Evolutionary conservation across 768 basidiomycete species (phyloP).

Genomic region (Cantharellus cinnabarinus): DNA sequence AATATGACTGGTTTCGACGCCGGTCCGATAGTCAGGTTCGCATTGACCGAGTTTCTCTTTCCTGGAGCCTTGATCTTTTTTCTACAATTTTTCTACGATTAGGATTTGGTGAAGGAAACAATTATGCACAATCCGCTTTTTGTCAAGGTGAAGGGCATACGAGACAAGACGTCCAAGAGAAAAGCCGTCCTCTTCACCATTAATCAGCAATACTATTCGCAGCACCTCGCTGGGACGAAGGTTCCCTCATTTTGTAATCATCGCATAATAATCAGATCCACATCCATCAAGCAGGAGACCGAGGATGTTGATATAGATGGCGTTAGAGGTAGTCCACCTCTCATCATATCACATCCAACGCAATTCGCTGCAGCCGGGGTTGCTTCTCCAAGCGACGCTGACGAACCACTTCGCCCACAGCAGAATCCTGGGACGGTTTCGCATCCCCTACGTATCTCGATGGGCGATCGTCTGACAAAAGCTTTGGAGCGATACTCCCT

Average conservation of each 20-base stretch:
- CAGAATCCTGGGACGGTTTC: constrained; percentile 8
- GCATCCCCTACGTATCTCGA: too few species aligned
- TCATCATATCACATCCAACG: neutral
- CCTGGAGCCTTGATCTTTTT: constrained; percentile 6
- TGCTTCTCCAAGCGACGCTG: constrained; percentile 1
- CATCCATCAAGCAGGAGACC: neutral
- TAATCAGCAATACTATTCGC: neutral
- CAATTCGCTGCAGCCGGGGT: neutral
- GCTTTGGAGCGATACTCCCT: too few species aligned
- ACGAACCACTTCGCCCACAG: constrained; percentile 1
- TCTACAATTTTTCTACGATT: constrained; percentile 8
- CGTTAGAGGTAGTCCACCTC: neutral
- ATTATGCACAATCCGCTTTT: constrained; percentile 86
- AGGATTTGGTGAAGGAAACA: constrained; percentile 91
- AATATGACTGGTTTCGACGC: constrained; percentile 77
- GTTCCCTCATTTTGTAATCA: neutral
- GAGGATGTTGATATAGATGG: neutral
- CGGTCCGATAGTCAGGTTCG: constrained; percentile 57
- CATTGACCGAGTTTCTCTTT: constrained; percentile 42
- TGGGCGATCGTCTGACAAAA: too few species aligned
- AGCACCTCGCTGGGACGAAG: neutral
- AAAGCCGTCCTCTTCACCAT: neutral
- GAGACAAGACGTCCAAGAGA: constrained; percentile 50
- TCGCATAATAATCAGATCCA: neutral
- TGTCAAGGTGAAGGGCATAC: constrained; percentile 49